Evolutionary conservation across 306 rosid species (phyloP), one percentile per base, ranked within the genome.

Genomic region (Aeschynomene evenia): DNA sequence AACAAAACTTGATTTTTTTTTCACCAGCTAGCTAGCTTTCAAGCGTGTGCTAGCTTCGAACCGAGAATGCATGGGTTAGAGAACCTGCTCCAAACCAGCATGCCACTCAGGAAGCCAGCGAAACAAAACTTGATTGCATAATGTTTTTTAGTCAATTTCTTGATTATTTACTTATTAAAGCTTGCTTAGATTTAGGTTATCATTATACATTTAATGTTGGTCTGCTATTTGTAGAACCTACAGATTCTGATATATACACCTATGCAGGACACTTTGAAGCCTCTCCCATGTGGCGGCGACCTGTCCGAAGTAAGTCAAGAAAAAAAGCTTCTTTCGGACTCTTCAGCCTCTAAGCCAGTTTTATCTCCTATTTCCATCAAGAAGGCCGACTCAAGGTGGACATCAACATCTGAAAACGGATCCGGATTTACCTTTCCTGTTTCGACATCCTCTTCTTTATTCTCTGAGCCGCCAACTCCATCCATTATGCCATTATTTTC

Each of bases 391-490:
- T 68, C 97, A 21, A 87, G 48, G 56, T 90, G 94, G 97, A 31
- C 46, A 31, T 42, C 79, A 9, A 52, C 92, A 53, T 82, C 92
- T 0, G 89, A 84, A 74, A 73, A 55, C n/a, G 69, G 79, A 66
- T 80, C 85, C 1, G 89, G 85, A 43, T 90, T 94, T 80, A 84
- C 94, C 43, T 94, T 94, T 68, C 98, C 96, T 6, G 83, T 94
- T 68, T 79, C 98, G 19, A 61, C 86, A 16, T 58, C 86, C 26
- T 73, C 91, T 6, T 80, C 77, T 26, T 83, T 70, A 59, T 68
- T 84, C 51, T 79, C 83, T 2, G 96, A 94, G 72, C 98, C 84
- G 12, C 96, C 97, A 15, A 93, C 97, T 22, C 97, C 97, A 14
- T 85, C 97, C 70, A 60, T 88, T 56, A 28, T 76, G 62, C 98